Evolutionary conservation across 345 rosid species (phyloP), one percentile per base, ranked within the genome.

Genomic region (Cochlearia excelsa): DNA sequence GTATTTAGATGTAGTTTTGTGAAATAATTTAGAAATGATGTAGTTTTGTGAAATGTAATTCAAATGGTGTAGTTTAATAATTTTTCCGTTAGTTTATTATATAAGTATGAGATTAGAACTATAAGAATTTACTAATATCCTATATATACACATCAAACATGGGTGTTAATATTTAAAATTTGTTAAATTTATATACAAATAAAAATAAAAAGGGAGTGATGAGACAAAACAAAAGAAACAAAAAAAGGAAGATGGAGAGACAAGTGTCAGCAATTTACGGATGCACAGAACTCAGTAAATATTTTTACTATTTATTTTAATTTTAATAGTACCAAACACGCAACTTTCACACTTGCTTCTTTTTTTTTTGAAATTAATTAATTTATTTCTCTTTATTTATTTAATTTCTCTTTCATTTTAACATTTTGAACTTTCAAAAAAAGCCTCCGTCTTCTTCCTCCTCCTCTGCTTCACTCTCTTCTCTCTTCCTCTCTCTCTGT

Each of bases 391-490:
- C 59, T 56, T 57, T 79, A 72, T 54, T 51, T 45, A 29, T 11
- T 5, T 23, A 30, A 3, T 38, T 65, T 59, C 51, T 77, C 2
- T 7, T 2, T 8, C 4, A 72, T 57, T 59, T 10, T 70, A 44
- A 44, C 31, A 64, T 41, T 86, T 84, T 82, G 92, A 90, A 89
- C 71, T 73, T 89, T 86, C 82, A 82, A 89, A 82, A 8, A 74
- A 51, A 40, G 35, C 27, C 52, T 31, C 61, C 75, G 11, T 46
- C 62, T 41, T 54, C 69, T 38, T 44, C 29, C 63, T 48, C 57
- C 0, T 34, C 42, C 27, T 26, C 51, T 57, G 51, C 27, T 11
- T 34, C 7, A 1, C 40, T 45, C 46, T 68, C 40, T 34, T 34
- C 6, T 34, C 37, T 6, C 37, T 34, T 37, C 40, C 33, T 63